Base-by-base conservation (phyloP, 73 alveolate genomes). In the Paramecium biaurelia region DNA sequence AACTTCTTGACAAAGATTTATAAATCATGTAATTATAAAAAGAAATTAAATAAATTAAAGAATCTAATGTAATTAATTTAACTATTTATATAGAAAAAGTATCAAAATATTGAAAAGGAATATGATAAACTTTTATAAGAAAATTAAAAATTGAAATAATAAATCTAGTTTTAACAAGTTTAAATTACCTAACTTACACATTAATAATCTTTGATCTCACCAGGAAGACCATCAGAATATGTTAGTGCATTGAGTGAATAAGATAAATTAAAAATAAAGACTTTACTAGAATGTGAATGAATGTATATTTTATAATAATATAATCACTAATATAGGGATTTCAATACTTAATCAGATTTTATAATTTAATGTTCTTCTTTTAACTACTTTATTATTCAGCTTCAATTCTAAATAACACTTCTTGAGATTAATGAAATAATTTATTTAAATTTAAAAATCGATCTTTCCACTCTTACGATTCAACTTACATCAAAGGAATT, bases 211-310 rank as follows among this genome's bases (percentile, higher is more conserved):
- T 18, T 53, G 32, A n/a, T 53, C 9, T 63, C 84, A 3, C 84
- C 84, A 12, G 84, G 84, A 26, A 63, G 84, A 63, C 47, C 43
- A 30, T 63, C 84, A 30, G 84, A 63, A 63, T 63, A 63, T 63
- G 84, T 63, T 2, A 30, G 84, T 32, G 84, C 84, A 11, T 63
- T 63, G 12, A 63, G 84, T 26, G 84, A 63, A 63, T 14, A 63
- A 63, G 84, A 63, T 26, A 63, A 63, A 26, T 30, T 63, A 32
- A 63, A 63, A 63, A 63, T 63, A 63, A 63, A 32, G 26, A 63
- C 84, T 12, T 34, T 63, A 63, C 84, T 63, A 63, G 84, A 63
- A 63, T 63, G 84, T 63, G 84, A 63, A 26, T 63, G 84, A 63
- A 53, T n/a, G 32, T 53, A 53, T 53, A 41, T 47, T 15, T 53